Evolutionary conservation across 2,329 filamentous ascomycete genomes (phyloP), one percentile per base, ranked within the genome.

Genomic region (Mariannaea elegans): DNA sequence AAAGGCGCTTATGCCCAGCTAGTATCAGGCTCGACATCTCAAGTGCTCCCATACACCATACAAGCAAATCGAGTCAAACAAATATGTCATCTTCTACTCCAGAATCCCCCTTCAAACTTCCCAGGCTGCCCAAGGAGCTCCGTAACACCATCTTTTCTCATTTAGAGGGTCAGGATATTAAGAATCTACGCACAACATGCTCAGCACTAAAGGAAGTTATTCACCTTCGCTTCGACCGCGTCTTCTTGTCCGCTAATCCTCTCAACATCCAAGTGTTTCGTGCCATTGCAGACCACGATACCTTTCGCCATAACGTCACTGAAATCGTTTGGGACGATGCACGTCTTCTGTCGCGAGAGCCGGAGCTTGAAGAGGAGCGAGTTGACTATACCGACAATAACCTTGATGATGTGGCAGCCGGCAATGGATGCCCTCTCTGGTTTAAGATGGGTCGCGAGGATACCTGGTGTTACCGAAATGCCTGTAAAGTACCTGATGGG

Each of bases 161-260:
- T 19, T 31, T 47, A 12, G 16, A 27, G 27, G 31, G 31, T 16
- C n/a, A 10, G 7, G 45, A 47, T 16, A 34, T 47, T 16, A 47
- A 47, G 13, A 18, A 31, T n/a, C n/a, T 47, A 16, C 29, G 45
- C 2, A n/a, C 32, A 18, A n/a, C 45, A 34, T 47, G 29, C 14
- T 13, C n/a, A 9, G 7, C n/a, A 13, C 45, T 47, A 10, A 7
- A 31, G 3, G 10, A 7, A 27, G 16, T 34, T 10, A 19, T 31
- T 6, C 29, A 21, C 10, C 9, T 47, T 7, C 24, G 45, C 14
- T 23, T 56, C 8, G 45, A 50, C 13, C 73, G 77, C 14, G 73
- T 78, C 8, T 81, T 77, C 56, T 64, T 81, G n/a, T 79, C 78
- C 12, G 72, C 78, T 9, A 79, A 78, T 54, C 72, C 73, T 7